A percentile compares a stretch with the other conserved stretches of the same genome.
Conservation (phyloP, 768 basidiomycete genomes). For the Boletus rubropictus region DNA sequence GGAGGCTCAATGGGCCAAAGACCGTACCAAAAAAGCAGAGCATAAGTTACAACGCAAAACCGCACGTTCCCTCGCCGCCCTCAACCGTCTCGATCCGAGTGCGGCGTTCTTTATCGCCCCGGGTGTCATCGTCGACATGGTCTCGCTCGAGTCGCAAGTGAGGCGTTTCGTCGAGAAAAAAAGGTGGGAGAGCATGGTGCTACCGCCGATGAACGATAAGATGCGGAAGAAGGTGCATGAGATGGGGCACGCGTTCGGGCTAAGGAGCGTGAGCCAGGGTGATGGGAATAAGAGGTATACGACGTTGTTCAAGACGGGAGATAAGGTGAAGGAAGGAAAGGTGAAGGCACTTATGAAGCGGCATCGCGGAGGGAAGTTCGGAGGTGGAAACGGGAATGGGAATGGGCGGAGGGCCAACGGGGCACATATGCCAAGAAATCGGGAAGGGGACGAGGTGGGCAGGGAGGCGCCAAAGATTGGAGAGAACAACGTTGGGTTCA, state of each 20-base stretch:
- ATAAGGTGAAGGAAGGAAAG: constrained; percentile 61
- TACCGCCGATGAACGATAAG: constrained; percentile 76
- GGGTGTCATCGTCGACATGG: constrained; percentile 57
- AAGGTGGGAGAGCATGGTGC: constrained; percentile 47
- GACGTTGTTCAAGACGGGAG: constrained; percentile 65
- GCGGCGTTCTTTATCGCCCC: constrained; percentile 25
- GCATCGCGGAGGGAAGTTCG: constrained; percentile 17
- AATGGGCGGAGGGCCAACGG: constrained; percentile 3
- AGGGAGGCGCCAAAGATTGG: constrained; percentile 82
- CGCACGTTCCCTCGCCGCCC: constrained; percentile 48
- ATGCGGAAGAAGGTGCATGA: constrained; percentile 72
- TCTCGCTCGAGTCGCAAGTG: constrained; percentile 65
- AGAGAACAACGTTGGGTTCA: constrained; percentile 78
- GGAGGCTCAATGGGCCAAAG: constrained; percentile 67
- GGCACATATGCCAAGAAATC: constrained; percentile 44
- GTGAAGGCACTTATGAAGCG: constrained; percentile 41
- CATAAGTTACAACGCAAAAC: constrained; percentile 57
- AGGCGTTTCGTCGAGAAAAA: constrained; percentile 59
- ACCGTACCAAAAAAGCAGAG: constrained; percentile 79
- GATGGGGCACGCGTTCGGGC: constrained; percentile 67
- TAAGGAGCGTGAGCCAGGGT: constrained; percentile 78
- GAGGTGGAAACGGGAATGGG: not conserved
- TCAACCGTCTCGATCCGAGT: constrained; percentile 50
- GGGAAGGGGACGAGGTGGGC: constrained; percentile 86
- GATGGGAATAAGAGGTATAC: constrained; percentile 67